phyloP scores from a whole-genome alignment of 352 stramenopile genomes.

The Aphanomyces invadans region DNA sequence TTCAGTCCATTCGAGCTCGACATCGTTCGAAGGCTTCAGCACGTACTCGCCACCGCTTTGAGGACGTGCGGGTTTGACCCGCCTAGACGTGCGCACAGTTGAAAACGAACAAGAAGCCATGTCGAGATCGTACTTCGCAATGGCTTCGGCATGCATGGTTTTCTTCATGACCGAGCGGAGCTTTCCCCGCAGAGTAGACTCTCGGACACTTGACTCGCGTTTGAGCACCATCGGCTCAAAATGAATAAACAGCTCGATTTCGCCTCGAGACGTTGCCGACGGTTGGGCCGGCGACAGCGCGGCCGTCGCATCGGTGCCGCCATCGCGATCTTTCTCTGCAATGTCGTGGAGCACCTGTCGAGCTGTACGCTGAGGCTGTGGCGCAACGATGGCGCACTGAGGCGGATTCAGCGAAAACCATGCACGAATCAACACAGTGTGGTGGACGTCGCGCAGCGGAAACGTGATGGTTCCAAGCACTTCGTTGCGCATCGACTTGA shows the following conservation, averaged over 20 bases:
- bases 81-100: neutral
- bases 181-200: neutral
- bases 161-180: constrained; percentile 16
- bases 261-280: neutral
- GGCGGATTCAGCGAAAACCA: constrained; percentile 19
- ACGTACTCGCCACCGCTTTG: too few species aligned
- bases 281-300: too few species aligned
- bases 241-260: constrained; percentile 23
- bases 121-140: neutral
- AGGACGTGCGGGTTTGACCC: neutral
- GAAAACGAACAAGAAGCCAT: neutral
- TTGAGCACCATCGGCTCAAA: constrained; percentile 23
- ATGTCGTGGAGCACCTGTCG: neutral
- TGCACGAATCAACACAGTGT: constrained; percentile 9
- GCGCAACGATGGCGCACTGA: neutral
- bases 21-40: too few species aligned
- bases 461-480: neutral
- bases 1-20: neutral
- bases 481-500: constrained; percentile 13
- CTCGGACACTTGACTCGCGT: neutral
- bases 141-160: constrained; percentile 14
- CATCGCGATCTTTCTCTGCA: neutral
- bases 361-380: neutral
- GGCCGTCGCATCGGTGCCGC: too few species aligned
- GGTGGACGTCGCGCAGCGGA: neutral